Evolutionary conservation across 192 early-diverging fungal species (phyloP).

Genomic region (Lunasporangiospora selenospora): DNA sequence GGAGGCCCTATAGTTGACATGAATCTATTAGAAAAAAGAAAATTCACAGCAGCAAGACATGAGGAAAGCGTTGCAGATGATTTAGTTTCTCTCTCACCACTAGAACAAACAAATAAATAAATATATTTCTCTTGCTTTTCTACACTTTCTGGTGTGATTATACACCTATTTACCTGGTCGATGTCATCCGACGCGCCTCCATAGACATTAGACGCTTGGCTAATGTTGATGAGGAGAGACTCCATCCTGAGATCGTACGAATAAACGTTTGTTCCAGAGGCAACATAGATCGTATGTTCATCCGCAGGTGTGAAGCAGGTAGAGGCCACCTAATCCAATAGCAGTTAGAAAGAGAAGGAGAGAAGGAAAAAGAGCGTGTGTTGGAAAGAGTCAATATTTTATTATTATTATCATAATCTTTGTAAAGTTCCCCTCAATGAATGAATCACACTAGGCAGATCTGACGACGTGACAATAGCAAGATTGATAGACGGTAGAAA

Average conservation of each 20-base stretch:
- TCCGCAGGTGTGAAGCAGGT: slow-evolving; percentile 31
- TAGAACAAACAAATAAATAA: not conserved
- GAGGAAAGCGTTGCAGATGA: not conserved
- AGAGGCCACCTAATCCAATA: slow-evolving; percentile 27
- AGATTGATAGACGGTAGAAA: too few relatives aligned
- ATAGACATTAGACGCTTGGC: slow-evolving; percentile 37
- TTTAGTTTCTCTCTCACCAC: not conserved
- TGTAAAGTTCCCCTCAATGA: too few relatives aligned
- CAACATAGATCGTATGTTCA: slow-evolving; percentile 35
- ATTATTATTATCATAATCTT: too few relatives aligned
- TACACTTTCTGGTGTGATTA: too few relatives aligned
- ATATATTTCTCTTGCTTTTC: too few relatives aligned
- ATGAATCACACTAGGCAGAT: too few relatives aligned
- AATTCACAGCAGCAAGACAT: not conserved
- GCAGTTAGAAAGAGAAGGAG: too few relatives aligned
- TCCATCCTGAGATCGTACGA: slow-evolving; percentile 54
- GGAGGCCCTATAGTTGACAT: slow-evolving; percentile 53
- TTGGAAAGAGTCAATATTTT: too few relatives aligned
- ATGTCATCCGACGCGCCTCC: slow-evolving; percentile 57
- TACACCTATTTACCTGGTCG: slow-evolving; percentile 51
- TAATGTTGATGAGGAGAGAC: slow-evolving; percentile 33
- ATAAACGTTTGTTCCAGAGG: slow-evolving; percentile 31
- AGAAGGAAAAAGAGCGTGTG: too few relatives aligned
- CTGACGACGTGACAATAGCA: too few relatives aligned
- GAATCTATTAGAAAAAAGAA: slow-evolving; percentile 42